phyloP scores from a whole-genome alignment of 257 asterid species.

The Rhazya stricta region DNA sequence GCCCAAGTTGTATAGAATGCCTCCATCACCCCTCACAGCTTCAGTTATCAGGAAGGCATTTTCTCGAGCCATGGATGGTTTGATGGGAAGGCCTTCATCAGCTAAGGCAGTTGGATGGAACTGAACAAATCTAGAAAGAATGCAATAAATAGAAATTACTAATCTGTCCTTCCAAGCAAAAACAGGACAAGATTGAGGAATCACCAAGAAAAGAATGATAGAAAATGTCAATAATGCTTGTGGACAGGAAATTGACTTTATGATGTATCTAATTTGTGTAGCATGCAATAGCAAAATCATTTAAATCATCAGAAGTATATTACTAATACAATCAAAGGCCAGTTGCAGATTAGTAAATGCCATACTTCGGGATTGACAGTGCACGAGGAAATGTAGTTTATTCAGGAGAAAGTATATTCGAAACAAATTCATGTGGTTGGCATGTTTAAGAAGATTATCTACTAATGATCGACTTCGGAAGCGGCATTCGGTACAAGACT shows the following conservation, averaged over 20 bases:
- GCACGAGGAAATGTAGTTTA: not conserved
- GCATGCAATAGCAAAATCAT: not conserved
- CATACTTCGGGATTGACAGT: not conserved
- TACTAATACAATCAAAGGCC: not conserved
- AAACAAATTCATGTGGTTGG: not conserved
- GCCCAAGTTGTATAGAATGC: constrained; percentile 69
- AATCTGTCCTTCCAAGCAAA: not conserved
- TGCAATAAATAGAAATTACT: constrained; percentile 6
- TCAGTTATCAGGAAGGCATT: constrained; percentile 88
- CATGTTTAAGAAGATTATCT: not conserved
- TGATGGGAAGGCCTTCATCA: constrained; percentile 86
- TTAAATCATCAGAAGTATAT: not conserved
- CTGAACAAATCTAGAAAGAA: constrained; percentile 75
- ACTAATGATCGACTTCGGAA: not conserved
- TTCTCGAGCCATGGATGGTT: constrained; percentile 63
- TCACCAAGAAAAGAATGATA: not conserved
- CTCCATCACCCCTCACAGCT: constrained; percentile 98
- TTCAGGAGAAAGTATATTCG: not conserved
- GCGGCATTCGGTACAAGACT: not conserved
- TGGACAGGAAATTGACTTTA: not conserved
- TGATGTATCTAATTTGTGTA: not conserved
- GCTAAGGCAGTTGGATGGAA: constrained; percentile 99
- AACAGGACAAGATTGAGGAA: constrained; percentile 1
- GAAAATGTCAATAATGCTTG: not conserved
- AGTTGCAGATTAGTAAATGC: not conserved